Base-by-base conservation (phyloP, 2,329 filamentous ascomycete species). In the Leptographium radiaticola region DNA sequence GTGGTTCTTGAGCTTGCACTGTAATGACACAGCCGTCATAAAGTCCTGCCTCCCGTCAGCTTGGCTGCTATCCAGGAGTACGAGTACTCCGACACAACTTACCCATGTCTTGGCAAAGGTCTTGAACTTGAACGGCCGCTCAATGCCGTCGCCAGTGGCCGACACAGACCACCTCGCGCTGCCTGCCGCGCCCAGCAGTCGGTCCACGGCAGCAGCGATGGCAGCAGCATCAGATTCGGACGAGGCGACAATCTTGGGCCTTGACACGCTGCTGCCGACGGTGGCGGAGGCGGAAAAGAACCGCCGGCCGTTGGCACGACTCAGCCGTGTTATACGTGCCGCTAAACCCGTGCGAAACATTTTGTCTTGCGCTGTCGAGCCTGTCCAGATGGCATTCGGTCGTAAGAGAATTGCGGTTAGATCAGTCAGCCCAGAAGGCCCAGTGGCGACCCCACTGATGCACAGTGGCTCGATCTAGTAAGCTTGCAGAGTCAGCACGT, bases 21-120 rank as follows among this genome's bases (percentile, higher is more conserved):
- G 77, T 36, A 81, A 68, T 12, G 84, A 80, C 15, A 88, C 76
- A 2, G 75, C 74, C n/a, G 82, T 84, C 84, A 88, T 87, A 67
- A 88, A 89, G 58, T 83, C 81, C 82, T 85, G 57, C 11, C n/a
- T n/a, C 15, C 20, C 4, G 9, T 48, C 25, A 43, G 25, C 10
- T 12, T 18, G 13, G 31, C 30, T 18, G 9, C 36, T 34, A n/a
- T 33, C 31, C 18, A 4, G 2, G n/a, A 6, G 33, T 44, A 18
- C 39, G 10, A n/a, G 33, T 2, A 8, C 4, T 45, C 43, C 20
- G 15, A 12, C 10, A 4, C 31, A 6, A 71, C 75, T 57, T 59
- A 82, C 79, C 81, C 81, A 84, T 9, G 79, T 79, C 69, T 80
- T 83, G 39, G 75, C 72, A 64, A 84, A 85, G 2, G 73, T 81